Evolutionary conservation across 2,329 filamentous ascomycete genomes (phyloP).

Genomic region (Clathrospora elynae): DNA sequence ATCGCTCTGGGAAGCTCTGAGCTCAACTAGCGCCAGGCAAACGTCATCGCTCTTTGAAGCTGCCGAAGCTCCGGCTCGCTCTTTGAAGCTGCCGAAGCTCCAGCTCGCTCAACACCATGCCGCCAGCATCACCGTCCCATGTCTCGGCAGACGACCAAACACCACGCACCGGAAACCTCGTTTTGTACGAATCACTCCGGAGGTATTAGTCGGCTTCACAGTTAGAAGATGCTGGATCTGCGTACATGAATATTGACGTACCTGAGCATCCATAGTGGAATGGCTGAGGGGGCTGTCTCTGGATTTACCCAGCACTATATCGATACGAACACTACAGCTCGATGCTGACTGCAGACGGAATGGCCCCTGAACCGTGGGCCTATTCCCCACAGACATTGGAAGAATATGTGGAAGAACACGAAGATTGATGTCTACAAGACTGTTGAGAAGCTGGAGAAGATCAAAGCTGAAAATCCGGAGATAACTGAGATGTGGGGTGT

Average conservation of each 20-base stretch:
- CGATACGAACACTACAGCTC: background rate
- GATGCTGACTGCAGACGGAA: background rate
- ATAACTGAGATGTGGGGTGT: conserved; percentile 5
- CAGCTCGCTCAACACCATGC: conserved; percentile 12
- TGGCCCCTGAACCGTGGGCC: background rate
- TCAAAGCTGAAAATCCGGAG: conserved; percentile 4
- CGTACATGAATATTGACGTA: too few relatives aligned
- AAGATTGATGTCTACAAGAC: conserved; percentile 10
- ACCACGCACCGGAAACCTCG: background rate
- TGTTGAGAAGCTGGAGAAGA: conserved; percentile 10
- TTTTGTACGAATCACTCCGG: background rate
- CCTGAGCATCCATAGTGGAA: too few relatives aligned
- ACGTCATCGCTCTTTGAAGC: conserved; percentile 29
- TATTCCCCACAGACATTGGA: conserved; percentile 3
- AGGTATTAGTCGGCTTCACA: background rate
- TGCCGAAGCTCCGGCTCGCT: conserved; percentile 19
- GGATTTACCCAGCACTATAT: background rate
- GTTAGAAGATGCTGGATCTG: too few relatives aligned
- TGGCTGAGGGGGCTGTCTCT: too few relatives aligned
- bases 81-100: conserved; percentile 10
- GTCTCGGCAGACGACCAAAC: background rate
- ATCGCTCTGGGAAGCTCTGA: conserved; percentile 19
- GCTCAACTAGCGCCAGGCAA: conserved; percentile 32
- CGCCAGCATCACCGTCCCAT: background rate
- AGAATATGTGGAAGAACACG: conserved; percentile 1